Evolutionary conservation across 2,329 filamentous ascomycete species (phyloP).

Genomic region (Colletotrichum sp.): DNA sequence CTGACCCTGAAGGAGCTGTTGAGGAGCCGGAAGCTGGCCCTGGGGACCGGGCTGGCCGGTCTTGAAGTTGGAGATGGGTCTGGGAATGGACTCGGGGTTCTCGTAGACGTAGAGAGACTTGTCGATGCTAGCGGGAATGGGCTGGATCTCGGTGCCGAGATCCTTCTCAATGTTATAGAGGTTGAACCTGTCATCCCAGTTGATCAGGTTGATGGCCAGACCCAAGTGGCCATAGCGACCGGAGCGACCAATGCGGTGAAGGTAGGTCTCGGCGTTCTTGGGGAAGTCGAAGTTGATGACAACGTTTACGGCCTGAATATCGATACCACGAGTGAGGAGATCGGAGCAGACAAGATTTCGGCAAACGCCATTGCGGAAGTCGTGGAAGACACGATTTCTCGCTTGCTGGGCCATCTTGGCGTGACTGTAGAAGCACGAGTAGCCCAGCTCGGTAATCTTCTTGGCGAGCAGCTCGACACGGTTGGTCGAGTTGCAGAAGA

Average conservation of each 20-base stretch:
- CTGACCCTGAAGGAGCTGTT: conserved; percentile 27
- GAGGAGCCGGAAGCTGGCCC: conserved; percentile 23
- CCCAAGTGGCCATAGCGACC: conserved; percentile 96
- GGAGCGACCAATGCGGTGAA: conserved; percentile 97
- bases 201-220: conserved; percentile 98
- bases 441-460: conserved; percentile 98
- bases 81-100: conserved; percentile 90
- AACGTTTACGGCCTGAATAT: conserved; percentile 98
- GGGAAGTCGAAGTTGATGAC: conserved; percentile 99
- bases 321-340: conserved; percentile 95
- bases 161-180: conserved; percentile 99
- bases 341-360: conserved; percentile 98
- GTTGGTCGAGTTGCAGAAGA: conserved; percentile 99
- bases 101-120: conserved; percentile 99
- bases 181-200: conserved; percentile 99
- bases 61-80: conserved; percentile 67
- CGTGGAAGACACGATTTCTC: conserved; percentile 98
- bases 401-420: conserved; percentile 97
- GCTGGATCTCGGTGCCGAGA: conserved; percentile 93
- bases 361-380: conserved; percentile 97
- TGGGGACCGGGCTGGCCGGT: conserved; percentile 30
- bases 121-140: conserved; percentile 94
- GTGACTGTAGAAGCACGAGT: conserved; percentile 99
- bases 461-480: conserved; percentile 96
- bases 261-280: conserved; percentile 98